phyloP scores from a whole-genome alignment of 345 rosid species.

The Viola odorata region DNA sequence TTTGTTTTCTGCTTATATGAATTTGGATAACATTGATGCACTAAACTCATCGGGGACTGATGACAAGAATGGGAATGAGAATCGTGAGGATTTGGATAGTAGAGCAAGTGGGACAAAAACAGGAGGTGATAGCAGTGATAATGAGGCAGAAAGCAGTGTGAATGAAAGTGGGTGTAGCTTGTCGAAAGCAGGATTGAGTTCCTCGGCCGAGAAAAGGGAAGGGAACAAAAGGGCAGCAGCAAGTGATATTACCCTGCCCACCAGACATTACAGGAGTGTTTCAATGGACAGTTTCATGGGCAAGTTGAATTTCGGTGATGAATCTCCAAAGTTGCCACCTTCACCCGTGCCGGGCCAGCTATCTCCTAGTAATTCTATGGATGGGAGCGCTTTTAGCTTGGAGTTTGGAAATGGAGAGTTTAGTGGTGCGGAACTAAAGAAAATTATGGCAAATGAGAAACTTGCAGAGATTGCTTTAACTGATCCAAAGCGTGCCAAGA shows the following conservation, averaged over 20 bases:
- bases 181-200: conserved; percentile 35
- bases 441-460: conserved; percentile 93
- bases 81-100: conserved; percentile 80
- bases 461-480: conserved; percentile 82
- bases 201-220: conserved; percentile 53
- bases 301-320: conserved; percentile 66
- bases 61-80: conserved; percentile 60
- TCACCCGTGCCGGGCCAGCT: conserved; percentile 75
- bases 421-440: conserved; percentile 74
- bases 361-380: conserved; percentile 59
- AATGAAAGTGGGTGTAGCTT: conserved; percentile 52
- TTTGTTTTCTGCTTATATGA: conserved; percentile 89
- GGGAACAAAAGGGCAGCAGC: conserved; percentile 76
- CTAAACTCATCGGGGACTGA: conserved; percentile 78
- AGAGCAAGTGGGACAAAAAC: conserved; percentile 89
- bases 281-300: conserved; percentile 95
- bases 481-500: conserved; percentile 90
- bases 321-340: conserved; percentile 71
- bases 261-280: conserved; percentile 82
- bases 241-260: conserved; percentile 63
- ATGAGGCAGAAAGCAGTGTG: conserved; percentile 85
- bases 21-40: conserved; percentile 76
- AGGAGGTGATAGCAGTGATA: conserved; percentile 81
- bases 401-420: conserved; percentile 92
- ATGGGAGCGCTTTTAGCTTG: conserved; percentile 69